Percentiles rank a stretch among this genome's conserved stretches.
Conservation (phyloP, 83 land plant genomes). For the Thuja plicata region DNA sequence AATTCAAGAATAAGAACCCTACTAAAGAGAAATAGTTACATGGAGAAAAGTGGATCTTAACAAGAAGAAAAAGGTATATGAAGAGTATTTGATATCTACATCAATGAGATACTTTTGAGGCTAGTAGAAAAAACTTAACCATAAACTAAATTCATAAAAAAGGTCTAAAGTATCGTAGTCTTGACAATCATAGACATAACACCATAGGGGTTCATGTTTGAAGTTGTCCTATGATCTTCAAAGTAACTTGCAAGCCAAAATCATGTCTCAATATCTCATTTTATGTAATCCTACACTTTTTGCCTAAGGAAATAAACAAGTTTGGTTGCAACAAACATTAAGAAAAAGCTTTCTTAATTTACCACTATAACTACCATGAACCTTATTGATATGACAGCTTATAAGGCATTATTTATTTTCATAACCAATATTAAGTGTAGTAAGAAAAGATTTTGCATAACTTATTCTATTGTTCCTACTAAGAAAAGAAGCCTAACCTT, state of each 20-base stretch:
- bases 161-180: too few relatives aligned
- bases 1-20: too few relatives aligned
- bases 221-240: conserved; percentile 43
- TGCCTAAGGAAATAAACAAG: neutral
- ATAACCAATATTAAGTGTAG: neutral
- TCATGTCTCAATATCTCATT: neutral
- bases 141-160: too few relatives aligned
- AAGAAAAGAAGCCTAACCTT: conserved; percentile 18
- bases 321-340: neutral
- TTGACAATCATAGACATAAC: conserved; percentile 39
- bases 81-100: too few relatives aligned
- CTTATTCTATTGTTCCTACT: neutral
- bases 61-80: too few relatives aligned
- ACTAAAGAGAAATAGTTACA: too few relatives aligned
- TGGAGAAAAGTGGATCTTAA: too few relatives aligned
- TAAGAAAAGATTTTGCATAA: neutral
- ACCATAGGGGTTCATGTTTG: conserved; percentile 44
- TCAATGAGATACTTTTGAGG: too few relatives aligned
- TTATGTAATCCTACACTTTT: neutral
- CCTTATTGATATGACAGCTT: neutral
- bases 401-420: neutral
- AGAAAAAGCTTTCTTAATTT: neutral
- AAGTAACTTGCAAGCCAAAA: conserved; percentile 30
- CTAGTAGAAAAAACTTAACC: too few relatives aligned
- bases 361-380: neutral